These are phyloP conservation scores for Pyrenochaeta sp. DNA, from an alignment of 2,329 filamentous ascomycete genomes.

Conservation along the genomic window DNA sequence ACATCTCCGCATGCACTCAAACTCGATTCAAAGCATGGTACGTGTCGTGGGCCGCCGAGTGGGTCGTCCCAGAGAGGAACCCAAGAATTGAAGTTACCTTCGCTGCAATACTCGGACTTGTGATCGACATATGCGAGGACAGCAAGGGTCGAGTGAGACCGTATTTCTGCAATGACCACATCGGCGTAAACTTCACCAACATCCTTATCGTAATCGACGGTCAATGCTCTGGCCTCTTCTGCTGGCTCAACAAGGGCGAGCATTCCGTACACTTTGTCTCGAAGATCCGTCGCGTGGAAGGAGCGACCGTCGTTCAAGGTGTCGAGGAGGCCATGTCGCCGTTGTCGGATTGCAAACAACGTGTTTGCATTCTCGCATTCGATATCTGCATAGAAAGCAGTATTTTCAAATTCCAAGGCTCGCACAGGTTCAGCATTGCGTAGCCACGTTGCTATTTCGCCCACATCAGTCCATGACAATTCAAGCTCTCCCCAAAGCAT, in stretches of 20 bases:
- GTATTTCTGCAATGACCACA: neutral
- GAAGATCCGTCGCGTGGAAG: conserved; percentile 7
- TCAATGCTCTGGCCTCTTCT: neutral
- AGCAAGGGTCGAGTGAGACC: neutral
- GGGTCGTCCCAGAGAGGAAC: neutral
- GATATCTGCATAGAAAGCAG: neutral
- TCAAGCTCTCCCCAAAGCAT: neutral
- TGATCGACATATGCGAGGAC: neutral
- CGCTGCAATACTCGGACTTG: neutral
- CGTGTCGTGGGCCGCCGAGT: no score
- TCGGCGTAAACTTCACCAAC: conserved; percentile 4
- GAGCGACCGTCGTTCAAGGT: neutral
- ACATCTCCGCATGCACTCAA: neutral
- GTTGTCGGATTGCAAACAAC: no score
- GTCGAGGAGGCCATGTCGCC: neutral
- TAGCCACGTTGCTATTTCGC: neutral
- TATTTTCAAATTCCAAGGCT: neutral
- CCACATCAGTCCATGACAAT: neutral
- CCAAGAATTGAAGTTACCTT: conserved; percentile 1
- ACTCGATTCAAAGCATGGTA: no score
- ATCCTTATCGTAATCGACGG: conserved; percentile 7
- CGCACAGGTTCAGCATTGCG: neutral
- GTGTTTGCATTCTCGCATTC: neutral
- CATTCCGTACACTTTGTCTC: conserved; percentile 15
- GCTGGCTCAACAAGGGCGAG: conserved; percentile 1